Evolutionary conservation across 2,329 filamentous ascomycete genomes (phyloP).

Genomic region (Microdochium nivale): DNA sequence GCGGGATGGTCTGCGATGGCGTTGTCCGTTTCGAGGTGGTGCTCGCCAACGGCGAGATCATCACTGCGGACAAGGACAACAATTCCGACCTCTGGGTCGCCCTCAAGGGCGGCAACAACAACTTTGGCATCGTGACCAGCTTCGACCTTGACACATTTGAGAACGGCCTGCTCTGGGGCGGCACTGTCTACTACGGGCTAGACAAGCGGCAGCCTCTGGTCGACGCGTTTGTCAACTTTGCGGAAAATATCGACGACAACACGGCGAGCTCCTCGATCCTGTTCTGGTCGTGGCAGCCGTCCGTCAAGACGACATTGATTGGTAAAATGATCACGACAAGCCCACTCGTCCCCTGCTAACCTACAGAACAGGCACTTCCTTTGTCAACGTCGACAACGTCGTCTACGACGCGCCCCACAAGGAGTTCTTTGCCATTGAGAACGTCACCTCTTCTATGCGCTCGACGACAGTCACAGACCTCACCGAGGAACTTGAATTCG

Average conservation of each 20-base stretch:
- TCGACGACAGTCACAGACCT: not conserved
- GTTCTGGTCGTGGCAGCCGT: not conserved
- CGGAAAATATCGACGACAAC: not conserved
- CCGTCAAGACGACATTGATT: not conserved
- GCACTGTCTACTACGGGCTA: not conserved
- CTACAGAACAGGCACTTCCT: not conserved
- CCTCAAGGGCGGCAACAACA: conserved; percentile 13
- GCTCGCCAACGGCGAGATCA: not conserved
- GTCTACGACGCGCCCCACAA: not conserved
- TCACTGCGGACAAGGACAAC: not conserved
- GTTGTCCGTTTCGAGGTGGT: conserved; percentile 20
- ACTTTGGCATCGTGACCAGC: conserved; percentile 14
- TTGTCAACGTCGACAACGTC: not conserved
- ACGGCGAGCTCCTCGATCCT: not conserved
- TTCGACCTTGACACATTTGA: conserved; percentile 6
- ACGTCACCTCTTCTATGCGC: not conserved
- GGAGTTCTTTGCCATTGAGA: not conserved
- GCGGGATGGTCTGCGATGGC: conserved; percentile 20
- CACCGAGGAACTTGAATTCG: not conserved
- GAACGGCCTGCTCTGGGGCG: not conserved
- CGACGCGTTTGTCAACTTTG: not conserved
- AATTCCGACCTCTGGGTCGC: conserved; percentile 10
- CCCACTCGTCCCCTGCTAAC: too few relatives aligned
- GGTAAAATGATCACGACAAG: too few relatives aligned
- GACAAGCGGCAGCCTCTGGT: not conserved